Evolutionary conservation across 2,329 filamentous ascomycete species (phyloP).

Genomic region (Venturia aucupariae): DNA sequence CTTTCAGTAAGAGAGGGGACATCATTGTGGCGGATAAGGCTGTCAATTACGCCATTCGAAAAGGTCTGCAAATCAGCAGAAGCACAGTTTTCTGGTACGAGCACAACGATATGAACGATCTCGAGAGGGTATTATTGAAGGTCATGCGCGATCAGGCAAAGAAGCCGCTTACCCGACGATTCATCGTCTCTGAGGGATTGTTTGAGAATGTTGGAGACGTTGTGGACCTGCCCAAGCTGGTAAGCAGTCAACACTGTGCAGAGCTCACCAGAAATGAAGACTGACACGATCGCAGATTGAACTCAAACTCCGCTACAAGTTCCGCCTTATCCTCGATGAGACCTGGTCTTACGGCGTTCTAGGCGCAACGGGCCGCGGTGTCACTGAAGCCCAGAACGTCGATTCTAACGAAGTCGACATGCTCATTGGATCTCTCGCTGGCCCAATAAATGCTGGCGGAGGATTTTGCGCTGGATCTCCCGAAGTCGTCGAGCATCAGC

Average conservation of each 20-base stretch:
- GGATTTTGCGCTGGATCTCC: constrained; percentile 90
- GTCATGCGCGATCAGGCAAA: constrained; percentile 80
- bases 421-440: constrained; percentile 88
- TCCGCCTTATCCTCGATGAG: constrained; percentile 93
- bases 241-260: constrained; percentile 33
- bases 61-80: constrained; percentile 85
- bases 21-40: constrained; percentile 93
- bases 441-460: constrained; percentile 82
- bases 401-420: constrained; percentile 91
- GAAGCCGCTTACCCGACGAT: constrained; percentile 82
- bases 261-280: background rate
- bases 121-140: constrained; percentile 76
- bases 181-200: constrained; percentile 90
- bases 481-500: constrained; percentile 93
- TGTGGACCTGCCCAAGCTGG: constrained; percentile 74
- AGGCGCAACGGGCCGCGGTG: constrained; percentile 78
- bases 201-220: constrained; percentile 88
- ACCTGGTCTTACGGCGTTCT: constrained; percentile 96
- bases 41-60: constrained; percentile 87
- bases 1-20: constrained; percentile 94
- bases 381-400: constrained; percentile 95
- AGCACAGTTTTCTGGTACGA: constrained; percentile 91
- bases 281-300: constrained; percentile 52
- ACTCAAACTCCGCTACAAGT: constrained; percentile 93
- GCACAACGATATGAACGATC: constrained; percentile 90